Base-by-base conservation (phyloP, 1,284 basidiomycete genomes). In the Ceratobasidium sp. region DNA sequence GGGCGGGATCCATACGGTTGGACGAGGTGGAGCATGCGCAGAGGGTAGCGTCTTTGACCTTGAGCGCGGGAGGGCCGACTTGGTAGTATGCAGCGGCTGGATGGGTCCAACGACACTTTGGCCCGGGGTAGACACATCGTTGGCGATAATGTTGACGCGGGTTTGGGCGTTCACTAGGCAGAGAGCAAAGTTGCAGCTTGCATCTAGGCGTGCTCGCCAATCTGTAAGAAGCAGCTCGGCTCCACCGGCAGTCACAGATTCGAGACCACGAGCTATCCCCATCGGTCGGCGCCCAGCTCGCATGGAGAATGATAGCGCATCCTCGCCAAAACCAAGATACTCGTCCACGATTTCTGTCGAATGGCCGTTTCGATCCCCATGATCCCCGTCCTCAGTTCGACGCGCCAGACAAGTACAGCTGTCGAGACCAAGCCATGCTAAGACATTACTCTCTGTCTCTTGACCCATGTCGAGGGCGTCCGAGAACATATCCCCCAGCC, bases 291-390 rank as follows among this genome's bases (percentile, higher is more conserved):
- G 48, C 32, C 3, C n/a, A n/a, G 50, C 21, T 9, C 50, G 50
- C 32, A 55, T 30, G 5, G 64, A 43, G 41, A 52, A 45, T 14
- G 23, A 26, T 3, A 55, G 28, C 10, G 64, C 30, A 23, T 52
- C 48, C 18, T 55, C 50, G 30, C 23, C 32, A 18, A 43, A 41
- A 16, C n/a, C 64, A 10, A 67, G 62, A 34, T 32, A 52, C 16
- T 52, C 32, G 18, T 65, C 62, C 45, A 65, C 18, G 39, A 52
- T 36, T 18, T 52, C 46, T 12, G n/a, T 26, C 23, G 62, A 67
- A 10, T 23, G 12, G 30, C 45, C 30, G 60, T 9, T 28, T 12
- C 26, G 28, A 14, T n/a, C 45, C 16, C 28, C 6, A 34, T 1
- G 6, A 5, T 18, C 28, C 9, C 6, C 10, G 12, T 58, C 55